Percentiles rank a stretch among this genome's conserved stretches.
Conservation (phyloP, 345 rosid genomes). For the Brassica nigra region DNA sequence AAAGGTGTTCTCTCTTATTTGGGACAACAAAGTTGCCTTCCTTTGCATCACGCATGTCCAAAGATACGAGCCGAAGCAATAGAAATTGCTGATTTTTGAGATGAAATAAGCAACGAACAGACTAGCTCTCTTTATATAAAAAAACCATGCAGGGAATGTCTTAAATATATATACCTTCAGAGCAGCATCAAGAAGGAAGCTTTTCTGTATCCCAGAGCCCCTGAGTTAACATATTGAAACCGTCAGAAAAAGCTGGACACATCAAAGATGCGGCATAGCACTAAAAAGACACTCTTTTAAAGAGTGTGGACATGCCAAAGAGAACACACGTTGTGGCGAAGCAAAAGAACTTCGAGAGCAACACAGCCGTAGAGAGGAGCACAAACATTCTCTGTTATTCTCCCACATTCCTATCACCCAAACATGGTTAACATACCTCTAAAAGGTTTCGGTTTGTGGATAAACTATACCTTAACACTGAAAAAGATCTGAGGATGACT, state of each 20-base stretch:
- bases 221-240: conserved; percentile 29
- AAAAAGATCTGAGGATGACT: not conserved
- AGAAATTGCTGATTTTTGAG: conserved; percentile 51
- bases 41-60: conserved; percentile 70
- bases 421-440: conserved; percentile 5
- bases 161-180: conserved; percentile 47
- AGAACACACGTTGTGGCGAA: conserved; percentile 78
- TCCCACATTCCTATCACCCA: conserved; percentile 64
- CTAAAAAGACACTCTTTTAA: not conserved
- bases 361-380: conserved; percentile 58
- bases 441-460: conserved; percentile 3
- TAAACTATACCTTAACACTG: not conserved
- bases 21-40: conserved; percentile 70
- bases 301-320: not conserved
- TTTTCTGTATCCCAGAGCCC: conserved; percentile 62
- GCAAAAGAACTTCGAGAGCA: conserved; percentile 71
- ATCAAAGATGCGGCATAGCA: not conserved
- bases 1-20: not conserved
- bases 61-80: conserved; percentile 62
- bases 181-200: conserved; percentile 65
- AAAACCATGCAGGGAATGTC: not conserved
- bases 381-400: conserved; percentile 55
- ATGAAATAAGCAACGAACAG: not conserved
- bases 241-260: not conserved
- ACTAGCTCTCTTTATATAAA: not conserved